Evolutionary conservation across 2,329 filamentous ascomycete species (phyloP).

Genomic region (Myrmaecium sp.): DNA sequence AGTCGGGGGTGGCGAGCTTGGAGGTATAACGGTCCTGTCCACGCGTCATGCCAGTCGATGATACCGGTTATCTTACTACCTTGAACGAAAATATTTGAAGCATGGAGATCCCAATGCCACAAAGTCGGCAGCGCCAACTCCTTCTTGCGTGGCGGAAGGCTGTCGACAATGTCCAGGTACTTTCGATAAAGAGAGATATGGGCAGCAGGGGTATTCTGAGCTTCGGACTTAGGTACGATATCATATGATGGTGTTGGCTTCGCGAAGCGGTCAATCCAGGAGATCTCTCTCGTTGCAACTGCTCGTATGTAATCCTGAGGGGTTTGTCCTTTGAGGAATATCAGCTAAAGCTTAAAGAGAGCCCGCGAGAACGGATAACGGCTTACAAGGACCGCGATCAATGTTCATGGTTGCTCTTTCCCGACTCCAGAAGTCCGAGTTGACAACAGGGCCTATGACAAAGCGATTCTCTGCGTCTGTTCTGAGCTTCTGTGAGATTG

Average conservation of each 20-base stretch:
- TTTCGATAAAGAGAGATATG: constrained; percentile 18
- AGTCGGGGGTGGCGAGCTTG: constrained; percentile 12
- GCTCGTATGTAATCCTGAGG: constrained; percentile 16
- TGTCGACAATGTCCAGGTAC: constrained; percentile 15
- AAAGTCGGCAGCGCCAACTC: constrained; percentile 14
- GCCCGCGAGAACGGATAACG: too few relatives aligned
- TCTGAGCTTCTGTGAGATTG: constrained; percentile 14
- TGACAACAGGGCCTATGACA: constrained; percentile 20
- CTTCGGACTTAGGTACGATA: constrained; percentile 9
- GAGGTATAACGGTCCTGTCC: constrained; percentile 11
- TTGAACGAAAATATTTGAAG: constrained; percentile 24
- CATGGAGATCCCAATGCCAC: constrained; percentile 24
- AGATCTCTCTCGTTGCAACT: constrained; percentile 17
- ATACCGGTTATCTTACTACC: constrained; percentile 18
- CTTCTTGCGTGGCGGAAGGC: constrained; percentile 12
- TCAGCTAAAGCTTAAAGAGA: constrained; percentile 5
- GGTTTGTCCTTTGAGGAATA: constrained; percentile 13
- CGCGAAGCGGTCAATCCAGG: constrained; percentile 17
- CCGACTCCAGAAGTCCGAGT: constrained; percentile 18
- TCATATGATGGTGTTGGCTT: constrained; percentile 8
- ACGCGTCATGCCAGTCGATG: constrained; percentile 27
- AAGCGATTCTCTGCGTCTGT: constrained; percentile 15
- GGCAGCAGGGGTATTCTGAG: constrained; percentile 13
- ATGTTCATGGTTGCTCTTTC: constrained; percentile 17
- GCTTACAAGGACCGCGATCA: constrained; percentile 25